Conservation (phyloP, 768 basidiomycete species). For the Amanita phalloides region DNA sequence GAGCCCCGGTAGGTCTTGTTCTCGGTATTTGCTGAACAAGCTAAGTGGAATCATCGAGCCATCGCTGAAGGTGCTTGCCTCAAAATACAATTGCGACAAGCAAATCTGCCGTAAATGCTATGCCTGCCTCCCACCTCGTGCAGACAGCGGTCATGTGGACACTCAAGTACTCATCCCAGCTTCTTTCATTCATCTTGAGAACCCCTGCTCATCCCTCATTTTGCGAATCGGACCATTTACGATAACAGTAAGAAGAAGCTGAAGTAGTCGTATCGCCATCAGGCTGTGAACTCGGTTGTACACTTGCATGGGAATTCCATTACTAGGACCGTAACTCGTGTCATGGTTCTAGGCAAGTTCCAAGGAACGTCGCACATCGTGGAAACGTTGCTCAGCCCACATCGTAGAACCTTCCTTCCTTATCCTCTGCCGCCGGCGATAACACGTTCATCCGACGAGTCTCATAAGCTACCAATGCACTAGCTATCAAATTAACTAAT, state of each 20-base stretch:
- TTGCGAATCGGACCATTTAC: too few species aligned
- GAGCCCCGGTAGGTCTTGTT: slow-evolving; percentile 35
- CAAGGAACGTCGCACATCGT: not conserved
- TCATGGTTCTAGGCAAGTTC: too few species aligned
- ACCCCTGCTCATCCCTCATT: not conserved
- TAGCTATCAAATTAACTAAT: not conserved
- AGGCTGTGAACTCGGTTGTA: not conserved
- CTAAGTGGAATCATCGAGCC: slow-evolving; percentile 95
- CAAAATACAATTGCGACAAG: slow-evolving; percentile 99
- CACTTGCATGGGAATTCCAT: not conserved
- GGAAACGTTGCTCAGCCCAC: not conserved
- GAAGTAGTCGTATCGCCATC: slow-evolving; percentile 49
- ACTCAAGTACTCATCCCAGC: slow-evolving; percentile 55
- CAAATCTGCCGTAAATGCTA: slow-evolving; percentile 99
- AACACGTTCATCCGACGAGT: not conserved
- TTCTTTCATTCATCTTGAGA: slow-evolving; percentile 30
- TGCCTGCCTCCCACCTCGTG: slow-evolving; percentile 97
- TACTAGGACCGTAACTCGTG: not conserved
- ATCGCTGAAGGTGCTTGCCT: slow-evolving; percentile 92
- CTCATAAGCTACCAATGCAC: not conserved
- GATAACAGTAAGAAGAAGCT: slow-evolving; percentile 83
- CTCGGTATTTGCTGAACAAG: not conserved
- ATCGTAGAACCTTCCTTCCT: not conserved
- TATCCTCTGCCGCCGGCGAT: not conserved
- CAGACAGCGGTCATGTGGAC: slow-evolving; percentile 89